Evolutionary conservation across 805 yeast genomes (phyloP), one percentile per base, ranked within the genome.

Genomic region (Kluyveromyces lactis): DNA sequence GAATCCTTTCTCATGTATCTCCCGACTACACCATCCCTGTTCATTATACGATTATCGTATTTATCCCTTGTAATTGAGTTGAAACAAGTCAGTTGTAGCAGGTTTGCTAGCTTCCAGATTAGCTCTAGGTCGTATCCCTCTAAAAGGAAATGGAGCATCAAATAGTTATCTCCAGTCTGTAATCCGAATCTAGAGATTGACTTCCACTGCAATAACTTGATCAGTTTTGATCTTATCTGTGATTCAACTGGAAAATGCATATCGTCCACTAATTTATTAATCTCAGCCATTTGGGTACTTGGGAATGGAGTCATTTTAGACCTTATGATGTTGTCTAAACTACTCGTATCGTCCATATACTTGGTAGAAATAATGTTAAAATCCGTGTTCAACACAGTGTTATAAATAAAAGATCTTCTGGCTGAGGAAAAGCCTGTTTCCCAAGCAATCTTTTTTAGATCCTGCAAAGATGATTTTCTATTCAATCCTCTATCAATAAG

Each of bases 311-410:
- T 58, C 26, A 47, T 42, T 8, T 51, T 36, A 39, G 37, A 13
- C 5, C 30, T 9, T 9, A 58, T 39, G 36, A 67, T 62, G 15
- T 56, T 41, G 28, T 51, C 55, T 11, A 63, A 39, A 31, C 68
- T 69, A 31, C 64, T 64, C 46, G 58, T 68, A 13, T 66, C 55
- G 36, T 75, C 65, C 19, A 68, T 47, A 40, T 46, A 53, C 36
- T 40, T 49, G 33, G 30, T 41, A 47, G 58, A 44, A 4, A 56
- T 48, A n/a, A 51, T 37, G 18, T 45, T 45, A 10, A 29, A 44
- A 13, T 48, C 47, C 35, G 57, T 49, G 40, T 58, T 56, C 31
- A 58, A 41, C 4, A 59, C 4, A 30, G 46, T 45, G 31, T 48
- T 47, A 37, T 54, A 59, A n/a, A 50, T 39, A 27, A 34, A 33